Percentiles rank a stretch among this genome's conserved stretches.
These are phyloP conservation scores for Striga hermonthica DNA, from an alignment of 305 asterid genomes.

Conservation along the genomic window DNA sequence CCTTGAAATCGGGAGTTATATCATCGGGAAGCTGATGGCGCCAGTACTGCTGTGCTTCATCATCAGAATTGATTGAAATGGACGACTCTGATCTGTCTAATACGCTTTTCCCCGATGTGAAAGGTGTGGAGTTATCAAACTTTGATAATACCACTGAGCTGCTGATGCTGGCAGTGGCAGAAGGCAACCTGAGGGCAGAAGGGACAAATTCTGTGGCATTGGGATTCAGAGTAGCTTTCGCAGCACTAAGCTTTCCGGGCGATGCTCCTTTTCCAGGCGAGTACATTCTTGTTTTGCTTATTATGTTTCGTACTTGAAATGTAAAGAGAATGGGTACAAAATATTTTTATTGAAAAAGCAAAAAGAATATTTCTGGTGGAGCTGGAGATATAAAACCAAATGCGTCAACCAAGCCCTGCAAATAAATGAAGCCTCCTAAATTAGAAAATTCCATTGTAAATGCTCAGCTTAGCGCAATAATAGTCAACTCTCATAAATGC, in stretches of 20 bases:
- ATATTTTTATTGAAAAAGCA: no score
- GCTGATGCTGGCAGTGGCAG: neutral
- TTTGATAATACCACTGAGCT: neutral
- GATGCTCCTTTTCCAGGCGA: neutral
- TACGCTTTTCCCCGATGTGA: neutral
- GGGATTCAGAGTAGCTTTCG: neutral
- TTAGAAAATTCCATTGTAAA: neutral
- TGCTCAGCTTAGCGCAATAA: no score
- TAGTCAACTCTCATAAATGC: neutral
- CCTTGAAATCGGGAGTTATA: constrained; percentile 87
- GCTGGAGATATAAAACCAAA: neutral
- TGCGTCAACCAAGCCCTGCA: neutral
- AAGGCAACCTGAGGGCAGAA: neutral
- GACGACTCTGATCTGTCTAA: neutral
- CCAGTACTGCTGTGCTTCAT: neutral
- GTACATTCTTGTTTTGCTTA: neutral
- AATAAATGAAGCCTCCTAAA: neutral
- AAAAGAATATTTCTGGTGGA: neutral
- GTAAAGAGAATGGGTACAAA: neutral
- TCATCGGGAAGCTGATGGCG: constrained; percentile 36
- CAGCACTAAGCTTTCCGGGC: neutral
- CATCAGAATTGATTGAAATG: neutral
- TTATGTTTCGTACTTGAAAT: no score
- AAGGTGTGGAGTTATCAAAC: neutral
- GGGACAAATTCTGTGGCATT: neutral